Evolutionary conservation across 2,329 filamentous ascomycete species (phyloP).

Genomic region (Fusarium bactridioides): DNA sequence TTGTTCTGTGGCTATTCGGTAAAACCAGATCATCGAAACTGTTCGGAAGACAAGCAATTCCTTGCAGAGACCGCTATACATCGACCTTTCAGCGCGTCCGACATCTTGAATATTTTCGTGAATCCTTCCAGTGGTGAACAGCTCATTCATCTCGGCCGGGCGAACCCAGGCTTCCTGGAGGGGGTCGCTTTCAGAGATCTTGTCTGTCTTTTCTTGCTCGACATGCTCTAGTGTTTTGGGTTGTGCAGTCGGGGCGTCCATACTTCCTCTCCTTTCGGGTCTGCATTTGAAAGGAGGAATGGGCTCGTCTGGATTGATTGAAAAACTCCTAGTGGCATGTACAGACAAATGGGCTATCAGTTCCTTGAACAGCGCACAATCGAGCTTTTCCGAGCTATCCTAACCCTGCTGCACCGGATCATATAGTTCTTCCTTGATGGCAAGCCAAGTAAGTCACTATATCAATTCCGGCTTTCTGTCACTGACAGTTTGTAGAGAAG

Average conservation of each 20-base stretch:
- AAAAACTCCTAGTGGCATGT: not conserved
- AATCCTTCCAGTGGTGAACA: not conserved
- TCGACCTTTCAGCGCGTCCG: too few relatives aligned
- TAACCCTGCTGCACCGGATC: not conserved
- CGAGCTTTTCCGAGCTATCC: not conserved
- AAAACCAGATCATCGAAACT: not conserved
- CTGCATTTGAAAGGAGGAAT: not conserved
- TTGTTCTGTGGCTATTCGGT: not conserved
- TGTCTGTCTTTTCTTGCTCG: not conserved
- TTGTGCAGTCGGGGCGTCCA: not conserved
- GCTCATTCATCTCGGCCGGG: not conserved
- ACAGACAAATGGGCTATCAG: not conserved
- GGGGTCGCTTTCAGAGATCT: not conserved
- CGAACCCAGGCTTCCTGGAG: not conserved
- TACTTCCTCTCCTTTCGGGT: not conserved
- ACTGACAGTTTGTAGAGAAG: not conserved
- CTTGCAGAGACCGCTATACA: not conserved
- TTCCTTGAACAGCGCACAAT: not conserved
- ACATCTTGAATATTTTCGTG: rapidly evolving
- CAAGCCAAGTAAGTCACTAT: not conserved
- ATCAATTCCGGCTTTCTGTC: not conserved
- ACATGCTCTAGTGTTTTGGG: not conserved
- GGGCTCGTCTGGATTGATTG: not conserved
- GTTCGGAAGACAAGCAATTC: not conserved
- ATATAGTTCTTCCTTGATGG: not conserved